Percentiles rank a stretch among this genome's conserved stretches.
phyloP scores from a whole-genome alignment of 108 stramenopile species.

The Cyclostephanos tholiformis region DNA sequence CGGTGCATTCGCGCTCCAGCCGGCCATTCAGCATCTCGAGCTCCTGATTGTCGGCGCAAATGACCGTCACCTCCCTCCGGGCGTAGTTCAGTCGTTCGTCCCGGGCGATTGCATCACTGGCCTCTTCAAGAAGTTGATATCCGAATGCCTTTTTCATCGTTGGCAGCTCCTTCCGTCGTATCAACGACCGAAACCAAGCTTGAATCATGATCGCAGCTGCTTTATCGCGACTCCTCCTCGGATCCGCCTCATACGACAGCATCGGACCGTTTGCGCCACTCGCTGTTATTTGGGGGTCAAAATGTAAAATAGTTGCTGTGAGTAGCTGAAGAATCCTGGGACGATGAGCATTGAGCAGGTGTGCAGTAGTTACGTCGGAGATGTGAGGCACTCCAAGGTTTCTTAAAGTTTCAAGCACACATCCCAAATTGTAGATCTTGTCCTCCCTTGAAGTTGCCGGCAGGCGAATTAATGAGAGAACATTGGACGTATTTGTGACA shows the following conservation, averaged over 20 bases:
- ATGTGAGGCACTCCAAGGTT: conserved; percentile 59
- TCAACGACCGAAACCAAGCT: conserved; percentile 3
- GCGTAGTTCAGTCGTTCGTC: conserved; percentile 66
- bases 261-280: neutral
- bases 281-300: conserved; percentile 53
- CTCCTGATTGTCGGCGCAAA: conserved; percentile 60
- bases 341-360: conserved; percentile 84
- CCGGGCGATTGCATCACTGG: conserved; percentile 1
- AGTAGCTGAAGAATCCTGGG: conserved; percentile 81
- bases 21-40: conserved; percentile 55
- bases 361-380: conserved; percentile 67
- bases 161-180: neutral
- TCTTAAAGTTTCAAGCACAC: conserved; percentile 59
- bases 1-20: conserved; percentile 46
- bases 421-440: conserved; percentile 91
- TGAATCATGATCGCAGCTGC: neutral
- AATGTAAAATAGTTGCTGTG: conserved; percentile 70
- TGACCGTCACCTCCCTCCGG: conserved; percentile 59
- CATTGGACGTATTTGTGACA: conserved; percentile 48
- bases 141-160: neutral
- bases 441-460: conserved; percentile 91
- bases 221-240: neutral
- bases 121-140: neutral
- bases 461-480: conserved; percentile 70
- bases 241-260: neutral